Percentiles rank a stretch among this genome's conserved stretches.
These are phyloP conservation scores for Metarhizium robertsii DNA, from an alignment of 2,329 filamentous ascomycete genomes.

Conservation along the genomic window DNA sequence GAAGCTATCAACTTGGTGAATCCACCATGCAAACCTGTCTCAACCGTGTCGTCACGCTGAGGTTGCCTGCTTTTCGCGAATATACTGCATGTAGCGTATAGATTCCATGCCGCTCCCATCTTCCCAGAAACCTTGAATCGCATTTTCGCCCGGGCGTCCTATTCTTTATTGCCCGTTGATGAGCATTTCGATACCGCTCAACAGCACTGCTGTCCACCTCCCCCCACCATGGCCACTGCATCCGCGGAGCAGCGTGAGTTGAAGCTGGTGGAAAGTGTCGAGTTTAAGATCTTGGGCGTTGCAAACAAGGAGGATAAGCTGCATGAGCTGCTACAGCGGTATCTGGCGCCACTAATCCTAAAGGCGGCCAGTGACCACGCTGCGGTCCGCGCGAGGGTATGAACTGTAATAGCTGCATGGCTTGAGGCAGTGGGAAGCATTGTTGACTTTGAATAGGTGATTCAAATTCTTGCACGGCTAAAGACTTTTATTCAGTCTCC, in stretches of 20 bases:
- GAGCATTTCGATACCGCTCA: not conserved
- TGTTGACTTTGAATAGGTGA: constrained; percentile 29
- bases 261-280: constrained; percentile 73
- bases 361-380: constrained; percentile 78
- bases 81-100: not conserved
- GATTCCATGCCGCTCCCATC: not conserved
- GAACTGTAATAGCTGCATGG: constrained; percentile 3
- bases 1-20: not conserved
- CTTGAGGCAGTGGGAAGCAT: not conserved
- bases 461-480: constrained; percentile 41
- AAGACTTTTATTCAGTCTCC: constrained; percentile 45
- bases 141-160: not conserved
- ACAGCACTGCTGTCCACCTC: not conserved
- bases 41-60: not conserved
- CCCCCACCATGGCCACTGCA: constrained; percentile 23
- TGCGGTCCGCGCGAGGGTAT: constrained; percentile 68
- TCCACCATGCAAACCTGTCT: not conserved
- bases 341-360: constrained; percentile 71
- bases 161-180: not conserved
- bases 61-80: constrained; percentile 1
- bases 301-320: constrained; percentile 80
- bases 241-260: constrained; percentile 62
- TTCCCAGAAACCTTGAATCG: not conserved
- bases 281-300: constrained; percentile 68
- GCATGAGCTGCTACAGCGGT: constrained; percentile 65